Evolutionary conservation across 1,139 yeast species (phyloP).

Genomic region (Nakaseomyces kungkrabaensis): DNA sequence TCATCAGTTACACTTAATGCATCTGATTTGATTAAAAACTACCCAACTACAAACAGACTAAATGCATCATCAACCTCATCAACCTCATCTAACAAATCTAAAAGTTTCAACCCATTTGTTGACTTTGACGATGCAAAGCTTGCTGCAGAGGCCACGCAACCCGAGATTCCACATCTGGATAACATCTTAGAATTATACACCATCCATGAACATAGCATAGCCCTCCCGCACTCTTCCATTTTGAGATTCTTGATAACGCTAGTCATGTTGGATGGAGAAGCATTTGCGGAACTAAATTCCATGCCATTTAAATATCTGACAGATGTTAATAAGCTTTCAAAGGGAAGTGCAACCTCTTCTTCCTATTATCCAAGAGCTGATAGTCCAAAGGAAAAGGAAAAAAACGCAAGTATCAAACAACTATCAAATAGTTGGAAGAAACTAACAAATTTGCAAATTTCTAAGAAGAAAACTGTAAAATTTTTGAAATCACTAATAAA

Average conservation of each 20-base stretch:
- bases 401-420: slow-evolving; percentile 10
- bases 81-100: slow-evolving; percentile 1
- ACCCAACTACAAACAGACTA: neutral
- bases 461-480: slow-evolving; percentile 17
- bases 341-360: neutral
- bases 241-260: slow-evolving; percentile 19
- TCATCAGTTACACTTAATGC: neutral
- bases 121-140: neutral
- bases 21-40: neutral
- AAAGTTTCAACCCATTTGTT: neutral
- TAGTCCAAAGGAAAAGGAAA: slow-evolving; percentile 5
- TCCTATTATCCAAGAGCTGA: neutral
- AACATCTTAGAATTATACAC: slow-evolving; percentile 17
- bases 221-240: slow-evolving; percentile 20
- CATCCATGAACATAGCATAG: slow-evolving; percentile 19
- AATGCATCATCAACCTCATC: neutral
- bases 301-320: slow-evolving; percentile 18
- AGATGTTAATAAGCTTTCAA: slow-evolving; percentile 7
- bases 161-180: slow-evolving; percentile 11
- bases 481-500: slow-evolving; percentile 22
- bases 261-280: slow-evolving; percentile 20
- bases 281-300: slow-evolving; percentile 18
- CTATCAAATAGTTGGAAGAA: slow-evolving; percentile 16
- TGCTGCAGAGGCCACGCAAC: neutral
- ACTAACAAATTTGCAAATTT: slow-evolving; percentile 11